A percentile compares a stretch with the other conserved stretches of the same genome.
Conservation (phyloP, 2,329 filamentous ascomycete genomes). For the Fusarium gaditjirri region DNA sequence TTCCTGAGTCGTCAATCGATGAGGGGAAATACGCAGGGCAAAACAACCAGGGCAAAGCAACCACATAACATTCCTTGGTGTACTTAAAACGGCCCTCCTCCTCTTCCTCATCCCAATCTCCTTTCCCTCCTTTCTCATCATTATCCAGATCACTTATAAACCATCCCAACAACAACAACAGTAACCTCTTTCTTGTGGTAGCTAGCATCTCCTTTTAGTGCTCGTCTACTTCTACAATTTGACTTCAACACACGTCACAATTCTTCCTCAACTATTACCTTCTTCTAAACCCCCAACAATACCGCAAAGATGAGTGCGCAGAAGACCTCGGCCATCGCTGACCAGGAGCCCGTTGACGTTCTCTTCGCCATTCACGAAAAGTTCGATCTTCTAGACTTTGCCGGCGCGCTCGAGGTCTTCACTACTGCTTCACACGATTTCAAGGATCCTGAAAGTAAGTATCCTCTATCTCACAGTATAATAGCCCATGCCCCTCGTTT, state of each 20-base stretch:
- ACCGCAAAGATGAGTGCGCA: slow-evolving; percentile 64
- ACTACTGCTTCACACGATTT: slow-evolving; percentile 62
- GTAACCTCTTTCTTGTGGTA: slow-evolving; percentile 8
- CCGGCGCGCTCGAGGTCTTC: slow-evolving; percentile 65
- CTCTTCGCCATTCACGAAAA: slow-evolving; percentile 70
- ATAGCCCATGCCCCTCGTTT: slow-evolving; percentile 2
- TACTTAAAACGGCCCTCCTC: slow-evolving; percentile 42
- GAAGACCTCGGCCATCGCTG: slow-evolving; percentile 68
- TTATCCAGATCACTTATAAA: slow-evolving; percentile 34
- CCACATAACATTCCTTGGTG: slow-evolving; percentile 30
- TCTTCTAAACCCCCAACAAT: slow-evolving; percentile 38
- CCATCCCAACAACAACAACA: slow-evolving; percentile 38
- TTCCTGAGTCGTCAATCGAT: slow-evolving; percentile 35
- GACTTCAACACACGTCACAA: slow-evolving; percentile 26
- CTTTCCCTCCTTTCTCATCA: slow-evolving; percentile 40
- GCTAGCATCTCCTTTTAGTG: slow-evolving; percentile 26
- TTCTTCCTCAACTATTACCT: slow-evolving; percentile 37
- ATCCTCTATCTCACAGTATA: background rate
- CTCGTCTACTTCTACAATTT: slow-evolving; percentile 24
- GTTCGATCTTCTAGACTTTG: slow-evolving; percentile 69
- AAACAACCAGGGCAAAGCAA: slow-evolving; percentile 30
- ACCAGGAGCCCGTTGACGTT: slow-evolving; percentile 67
- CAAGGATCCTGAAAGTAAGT: slow-evolving; percentile 62
- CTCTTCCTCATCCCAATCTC: slow-evolving; percentile 35
- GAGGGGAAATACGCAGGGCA: slow-evolving; percentile 32